A percentile compares a stretch with the other conserved stretches of the same genome.
Evolutionary conservation across 768 basidiomycete species (phyloP).

Genomic region (Russula compacta): DNA sequence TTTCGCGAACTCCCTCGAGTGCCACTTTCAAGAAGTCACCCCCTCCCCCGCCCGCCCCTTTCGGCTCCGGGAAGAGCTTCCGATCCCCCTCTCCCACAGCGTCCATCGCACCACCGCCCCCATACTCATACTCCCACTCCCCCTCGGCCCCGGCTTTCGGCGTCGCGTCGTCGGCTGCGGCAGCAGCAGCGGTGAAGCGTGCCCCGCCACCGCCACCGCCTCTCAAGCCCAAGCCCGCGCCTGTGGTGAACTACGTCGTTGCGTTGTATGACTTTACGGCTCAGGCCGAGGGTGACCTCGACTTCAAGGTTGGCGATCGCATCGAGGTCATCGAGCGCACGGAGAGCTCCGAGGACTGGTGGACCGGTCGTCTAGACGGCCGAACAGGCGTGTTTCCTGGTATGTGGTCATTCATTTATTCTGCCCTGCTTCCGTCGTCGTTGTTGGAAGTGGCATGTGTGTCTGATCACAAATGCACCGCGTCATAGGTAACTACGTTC

Average conservation of each 20-base stretch:
- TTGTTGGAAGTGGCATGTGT: neutral
- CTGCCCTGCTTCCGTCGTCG: neutral
- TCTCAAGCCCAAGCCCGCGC: slow-evolving; percentile 68
- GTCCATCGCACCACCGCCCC: slow-evolving; percentile 32
- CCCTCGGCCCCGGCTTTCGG: slow-evolving; percentile 15
- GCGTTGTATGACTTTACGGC: slow-evolving; percentile 94
- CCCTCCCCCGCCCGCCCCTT: slow-evolving; percentile 25
- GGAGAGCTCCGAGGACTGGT: slow-evolving; percentile 87
- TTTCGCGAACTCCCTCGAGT: slow-evolving; percentile 19
- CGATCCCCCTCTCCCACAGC: slow-evolving; percentile 28
- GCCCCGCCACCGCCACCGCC: slow-evolving; percentile 91
- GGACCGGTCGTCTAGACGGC: slow-evolving; percentile 86
- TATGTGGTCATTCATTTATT: slow-evolving; percentile 25
- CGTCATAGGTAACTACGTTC: slow-evolving; percentile 55
- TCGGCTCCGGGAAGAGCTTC: slow-evolving; percentile 38
- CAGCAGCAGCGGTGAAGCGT: slow-evolving; percentile 48
- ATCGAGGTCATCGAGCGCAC: slow-evolving; percentile 86
- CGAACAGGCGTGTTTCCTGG: slow-evolving; percentile 86
- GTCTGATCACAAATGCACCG: neutral
- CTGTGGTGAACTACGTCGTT: slow-evolving; percentile 62
- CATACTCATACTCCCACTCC: slow-evolving; percentile 23
- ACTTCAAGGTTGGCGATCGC: slow-evolving; percentile 79
- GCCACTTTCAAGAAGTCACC: slow-evolving; percentile 21
- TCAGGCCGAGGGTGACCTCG: slow-evolving; percentile 90
- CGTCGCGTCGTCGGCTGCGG: slow-evolving; percentile 33